Evolutionary conservation across 176 grass and related monocot species (phyloP), one percentile per base, ranked within the genome.

Genomic region (Areca catechu): DNA sequence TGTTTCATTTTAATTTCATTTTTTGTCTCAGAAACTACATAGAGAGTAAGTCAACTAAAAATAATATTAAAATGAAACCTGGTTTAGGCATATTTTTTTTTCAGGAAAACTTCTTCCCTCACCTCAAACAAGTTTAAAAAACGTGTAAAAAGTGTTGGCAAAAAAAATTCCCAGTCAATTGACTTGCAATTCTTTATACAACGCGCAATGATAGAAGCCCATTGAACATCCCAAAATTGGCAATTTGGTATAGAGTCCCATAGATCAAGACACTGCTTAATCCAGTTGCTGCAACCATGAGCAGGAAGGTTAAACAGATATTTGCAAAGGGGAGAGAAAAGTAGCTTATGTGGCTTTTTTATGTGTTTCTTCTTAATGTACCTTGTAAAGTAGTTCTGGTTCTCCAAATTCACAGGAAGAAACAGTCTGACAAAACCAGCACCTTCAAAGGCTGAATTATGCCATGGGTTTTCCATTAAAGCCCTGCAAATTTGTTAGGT

Each of bases 91-190:
- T 43, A 43, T 14, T 43, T 10, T 43, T 43, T 43, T 7, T 9
- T 43, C 34, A 43, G 34, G 3, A 6, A 7, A 54, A 54, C 51
- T 4, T 54, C 27, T 12, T 67, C 62, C 24, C 60, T 62, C 73
- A 97, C 92, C 92, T 97, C 86, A 75, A 97, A 97, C 83, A 88
- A 91, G 78, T 97, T 97, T 62, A 97, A 79, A 65, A 81, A 82
- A 63, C 50, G 67, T 23, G 83, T 84, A 76, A 88, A 97, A 56
- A 97, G 65, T 66, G 69, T 60, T 7, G 92, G 83, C 27, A 91
- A 73, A 77, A 91, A 97, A 25, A 67, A 73, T 72, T 97, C 77
- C 86, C 86, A 97, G 58, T 97, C 82, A 60, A 91, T 66, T 24
- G 64, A 90, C 47, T 56, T 85, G 58, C 68, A 82, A 77, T 48